Conservation (phyloP, 116 monocot species). For the Cymodocea nodosa region DNA sequence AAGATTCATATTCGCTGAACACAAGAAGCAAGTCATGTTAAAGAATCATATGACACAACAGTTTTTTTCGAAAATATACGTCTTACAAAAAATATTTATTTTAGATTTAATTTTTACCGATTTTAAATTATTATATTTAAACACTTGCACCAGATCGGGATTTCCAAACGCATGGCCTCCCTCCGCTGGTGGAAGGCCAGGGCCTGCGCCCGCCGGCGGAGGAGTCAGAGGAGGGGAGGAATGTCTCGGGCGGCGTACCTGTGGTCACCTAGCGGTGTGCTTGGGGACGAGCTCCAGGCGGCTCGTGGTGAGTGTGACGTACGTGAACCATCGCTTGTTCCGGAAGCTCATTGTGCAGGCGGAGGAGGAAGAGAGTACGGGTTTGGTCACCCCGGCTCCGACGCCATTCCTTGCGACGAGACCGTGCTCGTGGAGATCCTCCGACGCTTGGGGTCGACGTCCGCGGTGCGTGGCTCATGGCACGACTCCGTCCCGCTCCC, state of each 20-base stretch:
- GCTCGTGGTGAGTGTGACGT: constrained; percentile 11
- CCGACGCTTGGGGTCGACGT: neutral
- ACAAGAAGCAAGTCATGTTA: no score
- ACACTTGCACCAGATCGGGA: neutral
- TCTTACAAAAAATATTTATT: no score
- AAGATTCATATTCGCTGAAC: no score
- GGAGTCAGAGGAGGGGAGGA: no score
- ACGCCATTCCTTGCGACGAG: constrained; percentile 45
- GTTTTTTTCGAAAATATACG: no score
- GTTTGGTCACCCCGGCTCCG: constrained; percentile 20
- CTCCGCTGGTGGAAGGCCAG: constrained; percentile 16
- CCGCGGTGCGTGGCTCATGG: neutral
- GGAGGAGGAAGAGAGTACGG: constrained; percentile 23
- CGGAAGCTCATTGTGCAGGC: constrained; percentile 11
- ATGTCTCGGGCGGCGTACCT: constrained; percentile 13
- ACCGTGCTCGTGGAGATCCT: constrained; percentile 17
- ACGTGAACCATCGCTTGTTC: constrained; percentile 24
- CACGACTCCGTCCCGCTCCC: constrained; percentile 4
- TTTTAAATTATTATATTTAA: no score
- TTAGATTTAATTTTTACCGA: no score
- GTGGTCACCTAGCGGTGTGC: constrained; percentile 18
- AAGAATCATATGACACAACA: no score
- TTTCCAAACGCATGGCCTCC: neutral
- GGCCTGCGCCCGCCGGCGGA: neutral
- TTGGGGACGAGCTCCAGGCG: constrained; percentile 5